Evolutionary conservation across 2,329 filamentous ascomycete genomes (phyloP).

Genomic region (Knufia fluminis): DNA sequence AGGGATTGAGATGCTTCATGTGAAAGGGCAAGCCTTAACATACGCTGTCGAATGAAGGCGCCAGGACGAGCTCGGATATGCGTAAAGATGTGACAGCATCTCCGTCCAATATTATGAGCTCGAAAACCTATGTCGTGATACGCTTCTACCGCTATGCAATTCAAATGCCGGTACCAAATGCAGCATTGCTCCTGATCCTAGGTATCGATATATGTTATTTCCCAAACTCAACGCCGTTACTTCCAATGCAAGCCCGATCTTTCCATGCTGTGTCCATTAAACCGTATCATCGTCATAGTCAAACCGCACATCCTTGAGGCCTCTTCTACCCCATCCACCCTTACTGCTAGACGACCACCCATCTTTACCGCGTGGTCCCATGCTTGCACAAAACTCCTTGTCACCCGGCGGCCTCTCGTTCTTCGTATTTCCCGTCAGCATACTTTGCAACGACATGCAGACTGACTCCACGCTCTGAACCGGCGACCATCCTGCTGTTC

Average conservation of each 20-base stretch:
- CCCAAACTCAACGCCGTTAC: neutral
- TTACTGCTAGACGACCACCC: slow-evolving; percentile 15
- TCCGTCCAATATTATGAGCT: no score
- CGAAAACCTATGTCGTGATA: no score
- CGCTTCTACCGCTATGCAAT: no score
- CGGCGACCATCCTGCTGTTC: slow-evolving; percentile 81
- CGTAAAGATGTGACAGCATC: no score
- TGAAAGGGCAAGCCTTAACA: no score
- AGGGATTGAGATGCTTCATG: no score
- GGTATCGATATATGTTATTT: neutral
- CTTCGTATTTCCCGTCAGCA: slow-evolving; percentile 91
- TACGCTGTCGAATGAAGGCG: no score
- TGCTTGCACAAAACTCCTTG: slow-evolving; percentile 64
- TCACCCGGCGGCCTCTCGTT: slow-evolving; percentile 86
- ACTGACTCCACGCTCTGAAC: slow-evolving; percentile 96
- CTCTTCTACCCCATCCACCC: slow-evolving; percentile 39
- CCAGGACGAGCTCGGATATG: no score
- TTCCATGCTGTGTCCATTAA: no score
- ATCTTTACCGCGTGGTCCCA: slow-evolving; percentile 20
- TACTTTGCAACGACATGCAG: slow-evolving; percentile 95
- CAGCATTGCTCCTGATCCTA: no score
- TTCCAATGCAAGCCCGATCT: no score
- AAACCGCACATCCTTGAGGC: slow-evolving; percentile 85
- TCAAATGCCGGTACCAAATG: no score
- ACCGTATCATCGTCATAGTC: slow-evolving; percentile 86